phyloP scores from a whole-genome alignment of 2,329 filamentous ascomycete species.

The Exophiala xenobiotica region DNA sequence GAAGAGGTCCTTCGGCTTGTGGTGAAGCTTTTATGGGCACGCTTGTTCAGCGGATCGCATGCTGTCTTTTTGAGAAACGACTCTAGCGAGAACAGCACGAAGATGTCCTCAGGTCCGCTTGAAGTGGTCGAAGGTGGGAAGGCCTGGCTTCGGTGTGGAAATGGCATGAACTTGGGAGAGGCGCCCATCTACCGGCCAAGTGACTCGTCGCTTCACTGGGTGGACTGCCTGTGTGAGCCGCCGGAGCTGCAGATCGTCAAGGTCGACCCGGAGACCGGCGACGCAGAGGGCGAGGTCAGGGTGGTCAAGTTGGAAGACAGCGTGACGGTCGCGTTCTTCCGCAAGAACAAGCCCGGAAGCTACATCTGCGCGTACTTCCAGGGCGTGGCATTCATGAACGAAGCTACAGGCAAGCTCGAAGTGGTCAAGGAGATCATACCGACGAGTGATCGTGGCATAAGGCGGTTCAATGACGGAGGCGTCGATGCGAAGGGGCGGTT shows the following conservation, averaged over 20 bases:
- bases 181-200: slow-evolving; percentile 35
- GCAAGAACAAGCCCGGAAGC: slow-evolving; percentile 36
- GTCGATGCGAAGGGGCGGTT: slow-evolving; percentile 38
- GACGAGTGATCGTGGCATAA: slow-evolving; percentile 31
- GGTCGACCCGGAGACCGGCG: slow-evolving; percentile 35
- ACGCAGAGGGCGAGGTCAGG: slow-evolving; percentile 31
- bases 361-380: slow-evolving; percentile 44
- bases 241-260: slow-evolving; percentile 38
- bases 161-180: slow-evolving; percentile 30
- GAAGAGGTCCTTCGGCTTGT: too few species aligned
- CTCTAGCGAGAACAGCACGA: neutral
- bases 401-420: slow-evolving; percentile 38
- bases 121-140: slow-evolving; percentile 8
- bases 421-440: slow-evolving; percentile 41
- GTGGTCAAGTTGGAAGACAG: slow-evolving; percentile 37
- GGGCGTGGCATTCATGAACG: slow-evolving; percentile 40
- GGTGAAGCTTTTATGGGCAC: too few species aligned
- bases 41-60: too few species aligned
- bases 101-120: slow-evolving; percentile 2
- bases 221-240: slow-evolving; percentile 35
- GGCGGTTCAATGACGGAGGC: slow-evolving; percentile 40
- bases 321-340: slow-evolving; percentile 39
- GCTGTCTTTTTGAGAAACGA: too few species aligned
- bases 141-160: slow-evolving; percentile 5
- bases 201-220: slow-evolving; percentile 37